Evolutionary conservation across 352 stramenopile species (phyloP).

Genomic region (Phytophthora colocasiae): DNA sequence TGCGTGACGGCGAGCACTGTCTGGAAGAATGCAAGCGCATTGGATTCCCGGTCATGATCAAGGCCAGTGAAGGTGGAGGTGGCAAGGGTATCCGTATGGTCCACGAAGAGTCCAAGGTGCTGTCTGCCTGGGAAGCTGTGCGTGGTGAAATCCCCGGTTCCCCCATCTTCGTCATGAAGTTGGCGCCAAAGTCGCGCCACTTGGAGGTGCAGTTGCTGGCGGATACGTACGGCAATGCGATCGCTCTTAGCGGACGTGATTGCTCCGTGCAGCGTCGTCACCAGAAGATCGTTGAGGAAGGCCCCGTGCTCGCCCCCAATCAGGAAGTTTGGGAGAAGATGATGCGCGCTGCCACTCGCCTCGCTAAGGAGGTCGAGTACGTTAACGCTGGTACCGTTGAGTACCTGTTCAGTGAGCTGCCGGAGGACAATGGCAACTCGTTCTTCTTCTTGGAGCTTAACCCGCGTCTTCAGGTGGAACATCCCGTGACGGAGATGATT

Average conservation of each 20-base stretch:
- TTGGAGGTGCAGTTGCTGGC: conserved; percentile 99
- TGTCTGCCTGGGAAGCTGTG: conserved; percentile 96
- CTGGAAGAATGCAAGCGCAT: conserved; percentile 94
- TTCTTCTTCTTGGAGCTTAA: conserved; percentile 99
- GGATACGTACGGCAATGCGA: conserved; percentile 98
- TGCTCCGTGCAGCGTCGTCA: conserved; percentile 99
- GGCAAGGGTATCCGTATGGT: conserved; percentile 99
- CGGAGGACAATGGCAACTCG: conserved; percentile 90
- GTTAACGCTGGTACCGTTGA: conserved; percentile 99
- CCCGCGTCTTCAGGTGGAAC: conserved; percentile 98
- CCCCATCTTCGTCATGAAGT: conserved; percentile 99
- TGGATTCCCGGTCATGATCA: conserved; percentile 99
- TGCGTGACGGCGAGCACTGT: conserved; percentile 93
- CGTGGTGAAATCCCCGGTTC: conserved; percentile 98
- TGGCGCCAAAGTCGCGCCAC: conserved; percentile 96
- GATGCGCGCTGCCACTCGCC: conserved; percentile 96
- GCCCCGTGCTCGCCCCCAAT: conserved; percentile 93
- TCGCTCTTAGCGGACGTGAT: conserved; percentile 98
- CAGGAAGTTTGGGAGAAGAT: conserved; percentile 97
- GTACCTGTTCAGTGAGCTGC: conserved; percentile 98
- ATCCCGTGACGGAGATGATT: conserved; percentile 99
- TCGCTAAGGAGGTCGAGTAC: conserved; percentile 99
- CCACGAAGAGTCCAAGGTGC: conserved; percentile 90
- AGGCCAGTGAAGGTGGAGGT: conserved; percentile 98
- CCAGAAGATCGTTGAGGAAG: conserved; percentile 99